Percentiles rank a stretch among this genome's conserved stretches.
Conservation (phyloP, 306 rosid species). For the Mimosa pudica region DNA sequence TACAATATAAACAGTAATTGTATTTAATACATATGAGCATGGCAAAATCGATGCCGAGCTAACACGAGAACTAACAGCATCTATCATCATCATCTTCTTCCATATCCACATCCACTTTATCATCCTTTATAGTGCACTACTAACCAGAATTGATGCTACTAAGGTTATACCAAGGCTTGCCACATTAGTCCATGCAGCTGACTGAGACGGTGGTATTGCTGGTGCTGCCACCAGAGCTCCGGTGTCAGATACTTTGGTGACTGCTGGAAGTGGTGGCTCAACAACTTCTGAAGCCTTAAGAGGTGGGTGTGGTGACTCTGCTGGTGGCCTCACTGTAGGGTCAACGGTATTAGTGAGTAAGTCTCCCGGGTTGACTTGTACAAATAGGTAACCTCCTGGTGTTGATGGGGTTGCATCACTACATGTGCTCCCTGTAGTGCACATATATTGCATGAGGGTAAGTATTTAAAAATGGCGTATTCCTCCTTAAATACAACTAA, state of each 20-base stretch:
- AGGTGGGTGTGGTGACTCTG: slow-evolving; percentile 52
- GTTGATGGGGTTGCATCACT: slow-evolving; percentile 22
- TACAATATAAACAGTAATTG: no score
- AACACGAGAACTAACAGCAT: neutral
- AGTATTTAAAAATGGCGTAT: neutral
- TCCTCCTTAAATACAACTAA: no score
- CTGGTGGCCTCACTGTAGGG: slow-evolving; percentile 33
- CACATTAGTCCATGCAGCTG: slow-evolving; percentile 42
- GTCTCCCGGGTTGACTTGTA: slow-evolving; percentile 52
- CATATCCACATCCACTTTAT: neutral
- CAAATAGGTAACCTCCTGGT: slow-evolving; percentile 11
- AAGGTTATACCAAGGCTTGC: slow-evolving; percentile 44
- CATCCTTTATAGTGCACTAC: slow-evolving; percentile 33
- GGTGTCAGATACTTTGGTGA: slow-evolving; percentile 12
- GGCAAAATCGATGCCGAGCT: neutral
- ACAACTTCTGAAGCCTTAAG: slow-evolving; percentile 46
- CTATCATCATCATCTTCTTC: slow-evolving; percentile 21
- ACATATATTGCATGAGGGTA: neutral
- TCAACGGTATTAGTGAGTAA: slow-evolving; percentile 19
- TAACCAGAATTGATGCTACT: slow-evolving; percentile 31
- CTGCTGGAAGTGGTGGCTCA: slow-evolving; percentile 89
- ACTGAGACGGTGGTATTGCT: slow-evolving; percentile 18
- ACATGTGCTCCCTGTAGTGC: slow-evolving; percentile 65
- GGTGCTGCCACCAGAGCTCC: neutral
- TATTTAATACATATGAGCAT: neutral